Percentiles rank a stretch among this genome's conserved stretches.
Conservation (phyloP, 768 basidiomycete species). For the Mycena leptocephala region DNA sequence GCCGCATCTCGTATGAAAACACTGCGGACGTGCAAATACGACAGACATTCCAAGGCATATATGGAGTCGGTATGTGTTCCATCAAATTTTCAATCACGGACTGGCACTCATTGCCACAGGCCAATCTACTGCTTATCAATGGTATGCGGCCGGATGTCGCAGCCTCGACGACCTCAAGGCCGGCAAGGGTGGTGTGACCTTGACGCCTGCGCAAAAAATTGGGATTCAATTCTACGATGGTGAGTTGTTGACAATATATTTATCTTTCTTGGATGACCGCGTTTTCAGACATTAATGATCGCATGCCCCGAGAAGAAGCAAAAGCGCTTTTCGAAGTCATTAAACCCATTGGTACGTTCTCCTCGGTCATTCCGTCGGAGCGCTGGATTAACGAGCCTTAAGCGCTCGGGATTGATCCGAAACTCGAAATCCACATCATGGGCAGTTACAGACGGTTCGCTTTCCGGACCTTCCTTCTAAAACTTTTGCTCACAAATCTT, state of each 20-base stretch:
- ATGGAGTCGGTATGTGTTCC: slow-evolving; percentile 81
- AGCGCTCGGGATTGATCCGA: slow-evolving; percentile 83
- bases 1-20: slow-evolving; percentile 77
- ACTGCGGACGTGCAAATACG: slow-evolving; percentile 75
- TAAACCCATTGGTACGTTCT: slow-evolving; percentile 73
- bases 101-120: slow-evolving; percentile 58
- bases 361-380: not conserved
- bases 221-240: slow-evolving; percentile 83
- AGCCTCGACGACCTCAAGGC: slow-evolving; percentile 81
- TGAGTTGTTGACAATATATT: slow-evolving; percentile 38
- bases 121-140: slow-evolving; percentile 74
- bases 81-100: not conserved
- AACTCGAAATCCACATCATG: slow-evolving; percentile 89
- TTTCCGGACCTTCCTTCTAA: not conserved
- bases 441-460: slow-evolving; percentile 87
- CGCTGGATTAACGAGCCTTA: not conserved
- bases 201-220: slow-evolving; percentile 75
- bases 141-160: slow-evolving; percentile 85
- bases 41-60: slow-evolving; percentile 82
- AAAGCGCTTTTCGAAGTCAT: slow-evolving; percentile 81
- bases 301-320: slow-evolving; percentile 91
- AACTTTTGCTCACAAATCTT: not conserved
- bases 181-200: slow-evolving; percentile 73
- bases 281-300: slow-evolving; percentile 58
- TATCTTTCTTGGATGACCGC: not conserved